Evolutionary conservation across 768 basidiomycete genomes (phyloP).

Genomic region (Boletus patriciae): DNA sequence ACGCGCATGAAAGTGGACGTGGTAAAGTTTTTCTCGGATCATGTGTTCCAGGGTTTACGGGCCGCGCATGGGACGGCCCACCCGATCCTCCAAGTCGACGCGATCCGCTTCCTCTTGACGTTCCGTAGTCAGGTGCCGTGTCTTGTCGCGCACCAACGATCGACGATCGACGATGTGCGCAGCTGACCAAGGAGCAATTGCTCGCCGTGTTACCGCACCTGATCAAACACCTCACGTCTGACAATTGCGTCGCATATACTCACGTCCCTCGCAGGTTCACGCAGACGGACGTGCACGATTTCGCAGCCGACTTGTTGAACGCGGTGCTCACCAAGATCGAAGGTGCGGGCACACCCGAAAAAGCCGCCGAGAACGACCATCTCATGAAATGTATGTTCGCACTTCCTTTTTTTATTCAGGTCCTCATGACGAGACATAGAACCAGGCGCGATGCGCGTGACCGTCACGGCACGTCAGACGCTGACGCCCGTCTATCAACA

Average conservation of each 20-base stretch:
- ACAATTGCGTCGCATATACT: constrained; percentile 82
- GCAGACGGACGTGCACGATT: constrained; percentile 81
- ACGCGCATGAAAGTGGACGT: constrained; percentile 87
- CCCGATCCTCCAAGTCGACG: constrained; percentile 92
- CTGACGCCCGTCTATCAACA: constrained; percentile 67
- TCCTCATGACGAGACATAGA: background rate
- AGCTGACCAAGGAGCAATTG: constrained; percentile 93
- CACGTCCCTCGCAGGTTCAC: constrained; percentile 60
- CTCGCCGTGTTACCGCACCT: constrained; percentile 87
- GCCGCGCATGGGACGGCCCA: constrained; percentile 68
- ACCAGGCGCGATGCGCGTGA: constrained; percentile 92
- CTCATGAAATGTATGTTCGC: constrained; percentile 85
- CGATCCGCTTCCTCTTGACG: constrained; percentile 90
- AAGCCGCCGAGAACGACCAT: constrained; percentile 96
- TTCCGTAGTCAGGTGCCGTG: constrained; percentile 86
- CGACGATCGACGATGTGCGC: background rate
- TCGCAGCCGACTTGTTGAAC: constrained; percentile 70
- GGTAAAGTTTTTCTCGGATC: constrained; percentile 91
- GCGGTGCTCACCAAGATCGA: constrained; percentile 81
- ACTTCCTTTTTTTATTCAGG: background rate
- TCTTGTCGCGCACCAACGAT: background rate
- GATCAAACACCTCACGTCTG: constrained; percentile 76
- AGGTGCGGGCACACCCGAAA: constrained; percentile 75
- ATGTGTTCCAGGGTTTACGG: constrained; percentile 85
- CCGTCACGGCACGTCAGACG: constrained; percentile 82